Evolutionary conservation across 1,139 yeast genomes (phyloP).

Genomic region (Sugiyamaella xylanicola): DNA sequence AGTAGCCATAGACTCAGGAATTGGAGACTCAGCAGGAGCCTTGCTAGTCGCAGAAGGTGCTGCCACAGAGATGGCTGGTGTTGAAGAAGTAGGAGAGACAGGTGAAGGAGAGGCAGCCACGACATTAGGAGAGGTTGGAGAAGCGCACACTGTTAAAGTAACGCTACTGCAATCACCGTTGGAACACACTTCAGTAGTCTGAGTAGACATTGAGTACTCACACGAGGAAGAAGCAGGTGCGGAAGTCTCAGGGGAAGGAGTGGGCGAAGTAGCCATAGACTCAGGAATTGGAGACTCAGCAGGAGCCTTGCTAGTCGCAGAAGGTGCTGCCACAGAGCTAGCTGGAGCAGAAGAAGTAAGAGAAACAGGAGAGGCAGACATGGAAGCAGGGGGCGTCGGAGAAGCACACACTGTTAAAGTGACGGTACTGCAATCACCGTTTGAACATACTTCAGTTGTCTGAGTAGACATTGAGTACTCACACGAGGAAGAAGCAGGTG

Average conservation of each 20-base stretch:
- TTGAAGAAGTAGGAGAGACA: not conserved
- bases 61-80: not conserved
- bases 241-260: not conserved
- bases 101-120: not conserved
- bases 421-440: not conserved
- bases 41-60: not conserved
- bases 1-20: not conserved
- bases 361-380: too few species aligned
- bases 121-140: not conserved
- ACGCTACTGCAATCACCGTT: constrained; percentile 6
- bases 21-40: constrained; percentile 1
- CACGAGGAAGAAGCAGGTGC: not conserved
- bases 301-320: too few species aligned
- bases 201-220: not conserved
- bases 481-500: not conserved
- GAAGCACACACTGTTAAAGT: too few species aligned
- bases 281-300: too few species aligned
- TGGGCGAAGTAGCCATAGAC: not conserved
- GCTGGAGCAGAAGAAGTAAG: too few species aligned
- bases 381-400: too few species aligned
- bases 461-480: not conserved
- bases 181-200: constrained; percentile 9
- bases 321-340: too few species aligned
- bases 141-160: not conserved
- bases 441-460: not conserved